Evolutionary conservation across 2,329 filamentous ascomycete genomes (phyloP), one percentile per base, ranked within the genome.

Genomic region (Ophiostoma himal-ulmi): DNA sequence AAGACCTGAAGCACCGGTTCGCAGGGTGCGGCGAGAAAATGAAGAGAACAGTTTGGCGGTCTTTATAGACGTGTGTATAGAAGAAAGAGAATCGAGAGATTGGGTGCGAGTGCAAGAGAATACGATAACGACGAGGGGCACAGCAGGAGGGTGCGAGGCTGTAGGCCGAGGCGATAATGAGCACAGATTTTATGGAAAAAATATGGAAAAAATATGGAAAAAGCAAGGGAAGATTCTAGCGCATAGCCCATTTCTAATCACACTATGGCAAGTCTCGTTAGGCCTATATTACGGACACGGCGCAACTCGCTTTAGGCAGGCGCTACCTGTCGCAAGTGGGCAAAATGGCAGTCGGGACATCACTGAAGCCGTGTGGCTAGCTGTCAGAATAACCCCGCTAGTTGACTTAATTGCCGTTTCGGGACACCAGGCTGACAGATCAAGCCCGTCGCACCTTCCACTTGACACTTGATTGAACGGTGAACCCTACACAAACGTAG

Each of bases 11-110:
- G 90, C 84, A 80, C 90, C 87, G 76, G 91, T 91, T 81, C 91
- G 88, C 78, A 96, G 84, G 78, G 91, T 88, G 79, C 92, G 88
- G 82, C 88, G 87, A 76, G 94, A 88, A 75, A 87, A 84, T 80
- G 90, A 93, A 84, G 92, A 92, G 86, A 96, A 97, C 94, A 97
- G 87, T 84, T 94, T 97, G 92, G 83, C 90, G 88, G 84, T 48
- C 62, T 60, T 71, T 30, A 52, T 67, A 67, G 20, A 37, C 30
- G 30, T 13, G 26, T 62, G 26, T 34, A 4, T 30, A 30, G 30
- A 30, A 30, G 30, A 30, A 30, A 30, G 30, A 30, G 30, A 30
- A 3, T 10, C 14, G 13, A 11, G 17, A 14, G 34, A 34, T 17
- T 20, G 44, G 36, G 14, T 36, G 7, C 62, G 20, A 26, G 36